Conservation (phyloP, 23 red algal genomes). For the Gracilaria caudata region DNA sequence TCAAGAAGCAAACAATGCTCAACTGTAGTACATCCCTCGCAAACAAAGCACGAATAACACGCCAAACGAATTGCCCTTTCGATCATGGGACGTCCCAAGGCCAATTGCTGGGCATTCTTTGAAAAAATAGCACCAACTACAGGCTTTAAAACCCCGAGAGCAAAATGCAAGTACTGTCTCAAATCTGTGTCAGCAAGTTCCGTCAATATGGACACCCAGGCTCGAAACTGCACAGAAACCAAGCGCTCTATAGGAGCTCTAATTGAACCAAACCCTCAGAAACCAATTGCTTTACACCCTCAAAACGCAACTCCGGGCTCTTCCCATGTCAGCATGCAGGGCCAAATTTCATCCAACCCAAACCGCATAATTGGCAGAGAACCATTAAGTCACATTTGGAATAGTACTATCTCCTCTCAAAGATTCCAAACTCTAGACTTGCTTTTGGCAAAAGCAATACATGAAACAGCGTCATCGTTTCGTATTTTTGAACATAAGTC, state of each 20-base stretch:
- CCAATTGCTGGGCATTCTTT: neutral
- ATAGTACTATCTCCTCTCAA: neutral
- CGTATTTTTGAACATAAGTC: neutral
- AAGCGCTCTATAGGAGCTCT: neutral
- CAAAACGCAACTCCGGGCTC: neutral
- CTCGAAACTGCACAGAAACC: neutral
- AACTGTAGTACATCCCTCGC: neutral
- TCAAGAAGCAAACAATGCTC: neutral
- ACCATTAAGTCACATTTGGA: neutral
- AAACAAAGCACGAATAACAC: neutral
- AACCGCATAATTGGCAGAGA: neutral
- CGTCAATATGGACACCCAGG: neutral
- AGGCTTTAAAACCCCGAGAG: neutral
- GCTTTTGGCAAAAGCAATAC: constrained; percentile 5
- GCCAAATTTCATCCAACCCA: neutral
- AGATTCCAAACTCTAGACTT: neutral
- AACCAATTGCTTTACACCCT: neutral
- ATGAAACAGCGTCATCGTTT: constrained; percentile 20
- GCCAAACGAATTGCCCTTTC: neutral
- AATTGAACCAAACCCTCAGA: neutral
- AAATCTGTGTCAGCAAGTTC: neutral
- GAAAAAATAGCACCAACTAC: neutral
- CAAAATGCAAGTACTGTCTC: neutral
- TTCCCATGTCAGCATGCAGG: neutral
- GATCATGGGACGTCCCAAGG: neutral